Percentiles rank a stretch among this genome's conserved stretches.
phyloP scores from a whole-genome alignment of 768 basidiomycete genomes.

The Hericium coralloides region DNA sequence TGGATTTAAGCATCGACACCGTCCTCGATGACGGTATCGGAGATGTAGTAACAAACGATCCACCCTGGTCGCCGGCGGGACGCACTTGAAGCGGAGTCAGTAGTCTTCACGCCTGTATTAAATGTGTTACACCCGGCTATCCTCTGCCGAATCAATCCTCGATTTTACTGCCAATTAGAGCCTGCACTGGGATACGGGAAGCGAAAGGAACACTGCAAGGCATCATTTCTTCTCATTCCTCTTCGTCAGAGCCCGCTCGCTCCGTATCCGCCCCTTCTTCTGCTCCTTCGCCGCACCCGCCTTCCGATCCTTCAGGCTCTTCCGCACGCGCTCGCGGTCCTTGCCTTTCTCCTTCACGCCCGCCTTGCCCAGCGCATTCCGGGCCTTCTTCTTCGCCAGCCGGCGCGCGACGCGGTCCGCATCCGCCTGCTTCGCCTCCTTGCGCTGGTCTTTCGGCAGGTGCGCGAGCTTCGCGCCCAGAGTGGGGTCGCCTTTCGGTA shows the following conservation, averaged over 20 bases:
- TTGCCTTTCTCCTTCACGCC: slow-evolving; percentile 30
- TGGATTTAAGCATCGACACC: slow-evolving; percentile 19
- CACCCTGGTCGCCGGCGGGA: background rate
- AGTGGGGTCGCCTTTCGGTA: slow-evolving; percentile 74
- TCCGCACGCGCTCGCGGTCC: slow-evolving; percentile 41
- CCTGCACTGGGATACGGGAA: too few relatives aligned
- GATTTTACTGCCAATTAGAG: too few relatives aligned
- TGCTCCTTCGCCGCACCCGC: slow-evolving; percentile 21
- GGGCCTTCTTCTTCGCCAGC: slow-evolving; percentile 83
- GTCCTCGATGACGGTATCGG: slow-evolving; percentile 21
- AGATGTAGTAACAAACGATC: slow-evolving; percentile 15
- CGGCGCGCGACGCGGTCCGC: slow-evolving; percentile 75
- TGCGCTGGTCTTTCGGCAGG: slow-evolving; percentile 80
- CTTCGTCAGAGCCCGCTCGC: slow-evolving; percentile 43
- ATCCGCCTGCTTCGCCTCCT: slow-evolving; percentile 71
- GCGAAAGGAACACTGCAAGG: too few relatives aligned
- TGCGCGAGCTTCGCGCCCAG: slow-evolving; percentile 73
- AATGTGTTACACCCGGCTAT: too few relatives aligned
- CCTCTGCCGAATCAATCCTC: too few relatives aligned
- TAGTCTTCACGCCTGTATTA: too few relatives aligned
- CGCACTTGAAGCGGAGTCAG: too few relatives aligned
- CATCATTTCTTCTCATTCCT: slow-evolving; percentile 49
- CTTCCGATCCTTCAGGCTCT: slow-evolving; percentile 25
- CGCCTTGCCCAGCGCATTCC: slow-evolving; percentile 39
- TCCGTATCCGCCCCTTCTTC: slow-evolving; percentile 41